Evolutionary conservation across 139 green algal species (phyloP), one percentile per base, ranked within the genome.

Genomic region (Haematococcus sp.): DNA sequence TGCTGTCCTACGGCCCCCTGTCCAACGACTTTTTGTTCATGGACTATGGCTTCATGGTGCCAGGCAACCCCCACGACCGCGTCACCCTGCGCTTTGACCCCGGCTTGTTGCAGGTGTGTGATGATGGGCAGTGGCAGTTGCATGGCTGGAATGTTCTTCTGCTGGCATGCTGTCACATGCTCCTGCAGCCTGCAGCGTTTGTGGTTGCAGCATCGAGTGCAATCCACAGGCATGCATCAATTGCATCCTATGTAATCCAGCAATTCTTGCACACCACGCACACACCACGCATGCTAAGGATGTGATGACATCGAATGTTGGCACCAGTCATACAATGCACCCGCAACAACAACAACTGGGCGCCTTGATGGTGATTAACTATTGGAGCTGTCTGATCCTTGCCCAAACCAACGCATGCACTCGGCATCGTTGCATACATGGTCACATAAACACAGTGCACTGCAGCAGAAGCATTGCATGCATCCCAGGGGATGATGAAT

Each of bases 1-100:
- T 89, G 5, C 70, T 97, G 3, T 88, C 51, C 63, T 98, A 98
- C 73, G 93, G 93, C 52, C 32, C 74, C 17, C 86, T 98, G 15
- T 55, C 46, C 70, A 98, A 98, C 56, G 92, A 97, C 80, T 91
- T 94, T 44, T 71, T 98, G 25, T 80, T 97, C 4, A 84, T 97
- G 51, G 93, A 98, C 80, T 98, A 98, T 69, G 88, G 91, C 43
- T 98, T 98, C 73, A 46, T 98, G 0, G 59, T 94, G 0, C 66
- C 66, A 0, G 66, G 68, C 76, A 97, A 97, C 75, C 87, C 86
- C 0, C 72, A 92, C 55, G 93, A 98, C 75, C 63, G 68, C 13
- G 86, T 97, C 22, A 76, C 89, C 63, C 82, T 97, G 27, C 72
- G 77, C 52, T 97, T 95, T 49, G 86, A 93, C 44, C 46, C 78